Evolutionary conservation across 768 basidiomycete species (phyloP), one percentile per base, ranked within the genome.

Genomic region (Phaffia australis): DNA sequence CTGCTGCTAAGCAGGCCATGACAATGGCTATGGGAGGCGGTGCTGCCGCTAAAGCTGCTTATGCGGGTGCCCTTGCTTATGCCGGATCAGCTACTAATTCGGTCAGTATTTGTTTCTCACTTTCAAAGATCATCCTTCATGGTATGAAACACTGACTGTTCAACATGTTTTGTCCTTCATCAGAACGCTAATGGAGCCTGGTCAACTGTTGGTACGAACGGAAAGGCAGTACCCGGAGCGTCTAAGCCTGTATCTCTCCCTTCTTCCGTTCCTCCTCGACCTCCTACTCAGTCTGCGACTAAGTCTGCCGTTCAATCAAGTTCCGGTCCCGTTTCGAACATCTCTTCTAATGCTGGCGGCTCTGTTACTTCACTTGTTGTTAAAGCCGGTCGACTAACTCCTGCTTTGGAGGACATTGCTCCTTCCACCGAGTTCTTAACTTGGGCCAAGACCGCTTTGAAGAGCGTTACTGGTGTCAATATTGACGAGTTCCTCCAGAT

Each of bases 401-500:
- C 19, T 63, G 55, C 51, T 46, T 73, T 70, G 46, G 89, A 89
- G 46, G 87, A 90, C 46, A 75, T 80, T 56, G 81, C 85, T 3
- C 89, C 92, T 19, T 89, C 90, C 1, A 82, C 86, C 64, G 93
- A 97, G 54, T 95, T 99, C 78, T 78, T 98, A 70, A 85, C 86
- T 72, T 98, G 95, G 95, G 78, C 91, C 69, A 85, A 82, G 69
- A 86, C 88, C 63, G 85, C 89, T 2, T 77, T 99, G 63, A 90
- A 88, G 73, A 80, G 80, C n/a, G 70, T 81, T 18, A 87, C 76
- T 81, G 77, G 74, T 23, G 86, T 88, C 58, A 87, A 88, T 72
- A 81, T 88, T 89, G 95, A 98, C 75, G 95, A 98, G 71, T 92
- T 98, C 74, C 85, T 90, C 73, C 86, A 88, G 56, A 94, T 98